These are phyloP conservation scores for Venustampulla echinocandica DNA, from an alignment of 495 filamentous ascomycete genomes.

Conservation along the genomic window DNA sequence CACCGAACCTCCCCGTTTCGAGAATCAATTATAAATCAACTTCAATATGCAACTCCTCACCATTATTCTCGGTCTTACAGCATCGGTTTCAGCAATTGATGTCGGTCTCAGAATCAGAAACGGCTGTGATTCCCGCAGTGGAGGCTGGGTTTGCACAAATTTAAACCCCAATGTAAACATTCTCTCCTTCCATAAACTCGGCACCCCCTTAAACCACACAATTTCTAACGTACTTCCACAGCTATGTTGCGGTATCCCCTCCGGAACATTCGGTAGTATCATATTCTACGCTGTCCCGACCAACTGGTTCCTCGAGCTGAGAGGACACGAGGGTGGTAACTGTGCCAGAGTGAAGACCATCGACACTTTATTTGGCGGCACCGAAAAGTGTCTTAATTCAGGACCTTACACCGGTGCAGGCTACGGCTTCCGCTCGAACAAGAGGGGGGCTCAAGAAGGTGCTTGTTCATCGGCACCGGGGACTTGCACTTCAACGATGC, in stretches of 20 bases:
- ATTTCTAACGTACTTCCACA: background rate
- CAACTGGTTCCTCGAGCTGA: background rate
- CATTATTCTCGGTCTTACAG: conserved; percentile 1
- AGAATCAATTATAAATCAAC: conserved; percentile 4
- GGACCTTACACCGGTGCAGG: background rate
- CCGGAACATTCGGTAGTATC: background rate
- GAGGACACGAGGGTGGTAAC: background rate
- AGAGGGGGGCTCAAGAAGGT: background rate
- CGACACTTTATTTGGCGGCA: background rate
- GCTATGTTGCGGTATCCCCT: conserved; percentile 1
- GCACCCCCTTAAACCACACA: background rate
- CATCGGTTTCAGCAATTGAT: conserved; percentile 1
- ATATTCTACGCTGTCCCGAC: conserved; percentile 3
- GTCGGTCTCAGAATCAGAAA: conserved; percentile 1
- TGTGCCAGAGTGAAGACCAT: background rate
- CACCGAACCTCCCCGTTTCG: background rate
- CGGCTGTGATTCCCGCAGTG: conserved; percentile 1
- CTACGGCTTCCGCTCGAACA: background rate
- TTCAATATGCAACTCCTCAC: conserved; percentile 1
- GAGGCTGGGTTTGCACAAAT: background rate
- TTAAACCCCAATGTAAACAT: background rate
- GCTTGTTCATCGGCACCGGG: background rate
- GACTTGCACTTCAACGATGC: no score
- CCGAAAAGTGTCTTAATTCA: conserved; percentile 1
- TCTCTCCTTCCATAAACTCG: background rate